These are phyloP conservation scores for Cyanidiococcus yangmingshanensis DNA, from an alignment of 23 red algal species.

Conservation along the genomic window DNA sequence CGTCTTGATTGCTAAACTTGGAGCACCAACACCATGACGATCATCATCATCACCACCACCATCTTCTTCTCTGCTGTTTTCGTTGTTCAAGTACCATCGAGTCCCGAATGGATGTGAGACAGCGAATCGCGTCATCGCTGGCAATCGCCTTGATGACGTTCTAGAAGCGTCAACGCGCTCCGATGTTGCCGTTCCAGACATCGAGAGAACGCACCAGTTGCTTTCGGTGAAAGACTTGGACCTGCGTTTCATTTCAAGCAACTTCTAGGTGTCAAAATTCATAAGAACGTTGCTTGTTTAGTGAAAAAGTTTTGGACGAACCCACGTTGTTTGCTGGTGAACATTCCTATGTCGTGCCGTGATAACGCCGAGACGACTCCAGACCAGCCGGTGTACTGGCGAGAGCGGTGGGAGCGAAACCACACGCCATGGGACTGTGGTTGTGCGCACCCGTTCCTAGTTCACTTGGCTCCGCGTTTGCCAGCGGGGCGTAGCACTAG, in stretches of 20 bases:
- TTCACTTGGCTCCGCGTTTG: conserved; percentile 3
- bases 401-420: not conserved
- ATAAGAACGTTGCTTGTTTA: not conserved
- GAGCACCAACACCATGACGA: too few species aligned
- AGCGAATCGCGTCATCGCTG: too few species aligned
- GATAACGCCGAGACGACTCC: not conserved
- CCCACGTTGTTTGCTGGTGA: not conserved
- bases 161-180: not conserved
- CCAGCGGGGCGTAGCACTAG: conserved; percentile 27
- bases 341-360: not conserved
- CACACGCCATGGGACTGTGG: conserved; percentile 1
- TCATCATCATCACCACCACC: too few species aligned
- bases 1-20: too few species aligned
- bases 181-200: not conserved
- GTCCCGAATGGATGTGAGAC: too few species aligned
- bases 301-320: not conserved
- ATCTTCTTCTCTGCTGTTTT: too few species aligned
- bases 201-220: too few species aligned
- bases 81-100: too few species aligned
- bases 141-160: too few species aligned
- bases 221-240: too few species aligned
- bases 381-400: not conserved
- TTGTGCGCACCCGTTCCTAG: conserved; percentile 8
- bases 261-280: too few species aligned
- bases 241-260: too few species aligned